Evolutionary conservation across 352 stramenopile genomes (phyloP), one percentile per base, ranked within the genome.

Genomic region (Phytophthora chlamydospora): DNA sequence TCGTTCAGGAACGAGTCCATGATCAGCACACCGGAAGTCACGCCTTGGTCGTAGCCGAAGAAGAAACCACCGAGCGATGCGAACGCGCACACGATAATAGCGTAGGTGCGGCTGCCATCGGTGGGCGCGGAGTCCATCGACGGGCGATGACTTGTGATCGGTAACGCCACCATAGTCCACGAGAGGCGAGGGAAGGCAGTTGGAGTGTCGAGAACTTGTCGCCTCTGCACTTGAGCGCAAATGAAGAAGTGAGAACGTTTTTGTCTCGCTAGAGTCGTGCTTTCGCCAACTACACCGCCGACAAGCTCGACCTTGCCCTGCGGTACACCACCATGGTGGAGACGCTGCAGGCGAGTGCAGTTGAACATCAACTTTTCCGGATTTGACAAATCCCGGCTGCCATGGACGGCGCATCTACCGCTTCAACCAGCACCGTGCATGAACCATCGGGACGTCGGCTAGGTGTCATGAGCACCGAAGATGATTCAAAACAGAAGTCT

Each of bases 1-100:
- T 75, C 64, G 50, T 73, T 68, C 29, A 73, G 50, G 48, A 70
- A 74, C 17, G 59, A 67, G 44, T 74, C 60, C 66, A 74, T 74
- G 54, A 74, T 74, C 4, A 74, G 40, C 14, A 74, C 66, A 14
- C 53, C 60, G 13, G 42, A 76, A 9, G 53, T 74, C 50, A 64
- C 71, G 8, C 64, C 64, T 42, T 73, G 64, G 47, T 73, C 64
- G 19, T 73, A 73, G 36, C 65, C 65, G 44, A 73, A 74, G 66
- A 74, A 74, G 49, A 74, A 68, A 21, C 66, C 66, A 31, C 66
- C 66, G 16, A 74, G 61, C 39, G 48, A 65, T 16, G 66, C 59
- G 21, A 74, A 74, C 32, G 64, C 49, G 21, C 66, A 74, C 31
- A 74, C 66, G 41, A 73, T 58, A 52, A 73, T 73, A 13, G 66